These are phyloP conservation scores for Wickerhamiella hasegawae DNA, from an alignment of 805 yeast species.

Conservation along the genomic window DNA sequence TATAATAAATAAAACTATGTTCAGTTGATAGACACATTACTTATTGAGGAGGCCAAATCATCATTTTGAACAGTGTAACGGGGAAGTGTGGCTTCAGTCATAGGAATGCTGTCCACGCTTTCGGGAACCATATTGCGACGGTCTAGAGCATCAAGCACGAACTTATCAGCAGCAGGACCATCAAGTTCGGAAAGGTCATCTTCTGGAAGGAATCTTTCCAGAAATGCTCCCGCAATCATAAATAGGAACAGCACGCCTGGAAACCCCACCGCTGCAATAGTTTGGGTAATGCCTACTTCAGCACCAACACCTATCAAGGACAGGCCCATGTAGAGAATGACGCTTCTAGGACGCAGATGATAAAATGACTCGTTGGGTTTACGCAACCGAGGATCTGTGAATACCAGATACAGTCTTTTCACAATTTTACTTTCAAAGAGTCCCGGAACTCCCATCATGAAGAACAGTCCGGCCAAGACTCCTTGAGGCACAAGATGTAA, in stretches of 20 bases:
- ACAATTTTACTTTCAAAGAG: conserved; percentile 51
- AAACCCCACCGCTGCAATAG: conserved; percentile 86
- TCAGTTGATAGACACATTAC: no score
- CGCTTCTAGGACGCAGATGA: conserved; percentile 21
- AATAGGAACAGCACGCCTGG: conserved; percentile 64
- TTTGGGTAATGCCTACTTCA: conserved; percentile 74
- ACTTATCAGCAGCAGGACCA: conserved; percentile 30
- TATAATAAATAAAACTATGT: no score
- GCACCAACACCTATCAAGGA: conserved; percentile 55
- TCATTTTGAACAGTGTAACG: no score
- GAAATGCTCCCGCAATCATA: conserved; percentile 45
- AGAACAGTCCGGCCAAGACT: conserved; percentile 80
- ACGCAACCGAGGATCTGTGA: conserved; percentile 37
- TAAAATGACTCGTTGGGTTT: conserved; percentile 21
- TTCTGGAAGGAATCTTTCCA: conserved; percentile 46
- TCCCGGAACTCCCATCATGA: conserved; percentile 82
- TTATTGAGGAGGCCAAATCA: no score
- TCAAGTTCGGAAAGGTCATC: conserved; percentile 52
- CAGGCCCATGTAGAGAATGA: conserved; percentile 38
- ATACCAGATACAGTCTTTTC: conserved; percentile 42
- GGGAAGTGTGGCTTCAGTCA: no score
- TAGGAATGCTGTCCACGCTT: no score
- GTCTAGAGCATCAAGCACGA: conserved; percentile 26
- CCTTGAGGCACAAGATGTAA: conserved; percentile 83
- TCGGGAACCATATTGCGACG: no score